These are phyloP conservation scores for Epichloe brachyelytri DNA, from an alignment of 2,329 filamentous ascomycete species.

Conservation along the genomic window DNA sequence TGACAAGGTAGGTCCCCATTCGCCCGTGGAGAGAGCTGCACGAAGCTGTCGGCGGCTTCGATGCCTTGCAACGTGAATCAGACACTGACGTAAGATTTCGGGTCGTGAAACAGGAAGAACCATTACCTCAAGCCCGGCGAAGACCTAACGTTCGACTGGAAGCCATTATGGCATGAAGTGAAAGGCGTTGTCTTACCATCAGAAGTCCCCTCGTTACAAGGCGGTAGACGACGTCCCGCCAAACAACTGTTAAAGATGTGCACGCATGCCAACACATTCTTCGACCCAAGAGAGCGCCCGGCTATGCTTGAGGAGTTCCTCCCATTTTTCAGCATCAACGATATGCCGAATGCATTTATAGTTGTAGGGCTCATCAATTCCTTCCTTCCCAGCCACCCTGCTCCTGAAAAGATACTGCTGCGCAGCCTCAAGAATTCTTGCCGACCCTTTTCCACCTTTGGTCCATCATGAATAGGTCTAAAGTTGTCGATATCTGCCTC, in stretches of 20 bases:
- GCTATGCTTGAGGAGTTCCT: conserved; percentile 70
- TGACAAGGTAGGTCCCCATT: conserved; percentile 66
- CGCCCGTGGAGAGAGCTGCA: neutral
- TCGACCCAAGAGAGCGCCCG: conserved; percentile 76
- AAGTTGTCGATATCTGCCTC: conserved; percentile 72
- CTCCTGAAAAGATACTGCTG: conserved; percentile 55
- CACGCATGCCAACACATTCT: conserved; percentile 81
- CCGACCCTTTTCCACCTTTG: conserved; percentile 95
- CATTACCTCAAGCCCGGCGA: conserved; percentile 87
- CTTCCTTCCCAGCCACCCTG: conserved; percentile 72
- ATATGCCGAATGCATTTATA: conserved; percentile 83
- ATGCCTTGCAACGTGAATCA: conserved; percentile 2
- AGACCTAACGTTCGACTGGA: conserved; percentile 88
- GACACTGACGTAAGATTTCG: conserved; percentile 2
- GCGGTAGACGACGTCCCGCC: conserved; percentile 38
- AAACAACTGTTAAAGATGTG: conserved; percentile 75
- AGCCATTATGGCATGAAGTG: conserved; percentile 80
- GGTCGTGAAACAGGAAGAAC: conserved; percentile 52
- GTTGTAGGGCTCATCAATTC: conserved; percentile 81
- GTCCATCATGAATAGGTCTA: conserved; percentile 85
- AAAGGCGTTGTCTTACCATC: conserved; percentile 80
- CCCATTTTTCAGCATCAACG: conserved; percentile 85
- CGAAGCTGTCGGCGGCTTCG: neutral
- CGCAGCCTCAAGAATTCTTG: conserved; percentile 79
- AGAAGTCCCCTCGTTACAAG: conserved; percentile 59